A percentile compares a stretch with the other conserved stretches of the same genome.
These are phyloP conservation scores for Rosa persica DNA, from an alignment of 306 rosid genomes.

Conservation along the genomic window DNA sequence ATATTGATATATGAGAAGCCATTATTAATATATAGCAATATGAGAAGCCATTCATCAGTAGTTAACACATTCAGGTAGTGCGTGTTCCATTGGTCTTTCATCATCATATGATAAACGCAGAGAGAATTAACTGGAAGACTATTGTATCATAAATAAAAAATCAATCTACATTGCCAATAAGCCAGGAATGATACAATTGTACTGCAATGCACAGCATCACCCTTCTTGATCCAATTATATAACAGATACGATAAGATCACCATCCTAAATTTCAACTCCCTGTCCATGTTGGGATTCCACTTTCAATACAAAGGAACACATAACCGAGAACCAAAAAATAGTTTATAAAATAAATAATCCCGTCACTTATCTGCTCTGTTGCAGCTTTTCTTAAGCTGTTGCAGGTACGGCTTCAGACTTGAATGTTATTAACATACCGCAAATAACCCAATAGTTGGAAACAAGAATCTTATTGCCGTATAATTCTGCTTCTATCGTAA, in stretches of 20 bases:
- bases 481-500: slow-evolving; percentile 15
- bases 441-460: not conserved
- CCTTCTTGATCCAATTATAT: not conserved
- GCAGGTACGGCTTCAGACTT: slow-evolving; percentile 8
- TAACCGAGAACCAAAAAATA: slow-evolving; percentile 1
- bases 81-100: not conserved
- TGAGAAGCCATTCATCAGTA: too few relatives aligned
- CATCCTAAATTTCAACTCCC: not conserved
- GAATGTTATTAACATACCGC: slow-evolving; percentile 7
- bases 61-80: too few relatives aligned
- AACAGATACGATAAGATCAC: not conserved
- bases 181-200: slow-evolving; percentile 15
- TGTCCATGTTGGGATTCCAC: not conserved
- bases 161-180: slow-evolving; percentile 23
- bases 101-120: not conserved
- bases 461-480: slow-evolving; percentile 28
- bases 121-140: not conserved
- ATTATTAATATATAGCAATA: too few relatives aligned
- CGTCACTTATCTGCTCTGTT: not conserved
- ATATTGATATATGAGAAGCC: too few relatives aligned
- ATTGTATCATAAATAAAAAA: not conserved
- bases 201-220: slow-evolving; percentile 17
- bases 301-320: not conserved
- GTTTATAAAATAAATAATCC: slow-evolving; percentile 2
- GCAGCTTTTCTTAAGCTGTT: slow-evolving; percentile 13